Evolutionary conservation across 139 green algal species (phyloP).

Genomic region (Haematococcus lacustris): DNA sequence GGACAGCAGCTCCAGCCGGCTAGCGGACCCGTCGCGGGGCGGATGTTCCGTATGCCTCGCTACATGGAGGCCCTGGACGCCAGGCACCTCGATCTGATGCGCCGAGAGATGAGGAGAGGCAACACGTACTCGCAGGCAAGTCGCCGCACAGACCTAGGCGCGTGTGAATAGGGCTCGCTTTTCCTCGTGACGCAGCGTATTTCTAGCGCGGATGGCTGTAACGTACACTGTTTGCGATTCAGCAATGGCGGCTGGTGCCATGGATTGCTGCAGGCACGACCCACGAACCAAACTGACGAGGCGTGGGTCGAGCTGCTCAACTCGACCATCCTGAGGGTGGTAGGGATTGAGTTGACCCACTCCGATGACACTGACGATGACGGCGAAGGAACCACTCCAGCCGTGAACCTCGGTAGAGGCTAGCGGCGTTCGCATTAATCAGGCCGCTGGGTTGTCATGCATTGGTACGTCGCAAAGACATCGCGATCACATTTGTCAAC

Average conservation of each 20-base stretch:
- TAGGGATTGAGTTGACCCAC: neutral
- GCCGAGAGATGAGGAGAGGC: neutral
- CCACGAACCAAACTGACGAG: neutral
- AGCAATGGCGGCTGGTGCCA: neutral
- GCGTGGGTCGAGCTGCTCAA: neutral
- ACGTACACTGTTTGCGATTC: neutral
- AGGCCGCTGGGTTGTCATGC: too few relatives aligned
- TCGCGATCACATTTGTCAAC: too few relatives aligned
- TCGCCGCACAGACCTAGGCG: neutral
- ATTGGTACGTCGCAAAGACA: too few relatives aligned
- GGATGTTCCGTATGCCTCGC: neutral
- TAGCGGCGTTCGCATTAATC: too few relatives aligned
- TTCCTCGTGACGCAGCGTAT: neutral
- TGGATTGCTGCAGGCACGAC: neutral
- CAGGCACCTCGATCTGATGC: neutral
- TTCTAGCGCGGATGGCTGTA: neutral
- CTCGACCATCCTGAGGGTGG: neutral
- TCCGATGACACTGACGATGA: neutral
- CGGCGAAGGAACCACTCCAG: too few relatives aligned
- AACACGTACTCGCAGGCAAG: neutral
- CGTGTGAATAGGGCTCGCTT: neutral
- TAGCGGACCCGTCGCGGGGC: neutral
- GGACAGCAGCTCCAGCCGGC: neutral
- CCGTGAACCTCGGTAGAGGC: too few relatives aligned
- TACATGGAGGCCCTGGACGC: neutral